Evolutionary conservation across 768 basidiomycete species (phyloP), one percentile per base, ranked within the genome.

Genomic region (Mycena leptocephala): DNA sequence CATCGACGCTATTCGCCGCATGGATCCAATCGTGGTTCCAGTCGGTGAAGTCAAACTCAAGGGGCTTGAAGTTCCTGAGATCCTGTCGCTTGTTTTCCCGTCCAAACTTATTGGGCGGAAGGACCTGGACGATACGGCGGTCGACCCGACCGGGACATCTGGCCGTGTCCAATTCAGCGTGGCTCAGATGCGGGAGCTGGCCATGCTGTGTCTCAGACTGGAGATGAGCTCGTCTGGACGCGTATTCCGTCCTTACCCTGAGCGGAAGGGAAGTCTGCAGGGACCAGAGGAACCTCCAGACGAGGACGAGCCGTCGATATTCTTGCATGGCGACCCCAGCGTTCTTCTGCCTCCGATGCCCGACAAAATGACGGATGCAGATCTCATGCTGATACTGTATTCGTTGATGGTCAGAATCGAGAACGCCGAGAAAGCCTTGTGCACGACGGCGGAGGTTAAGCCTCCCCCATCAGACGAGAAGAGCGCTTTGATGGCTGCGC

Each of bases 11-110:
- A 92, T 99, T 74, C 90, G 90, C 35, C 88, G 91, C 28, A 88
- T 97, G 79, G 94, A 94, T 1, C 87, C 96, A 43, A 86, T 89
- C 39, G 89, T 97, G 70, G 89, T 93, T 37, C 88, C 89, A n/a
- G 89, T 97, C 22, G 98, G 98, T 6, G 97, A 99, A 84, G 90
- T 93, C 77, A 97, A 96, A 83, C 91, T 99, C 76, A 99, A 99
- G 85, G 98, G 98, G 14, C 88, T 99, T 64, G 98, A 99, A 85
- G 89, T 95, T 1, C 96, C 97, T 1, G 98, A 99, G 84, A 89
- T 90, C 77, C 87, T 99, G 26, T 95, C 96, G n/a, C 83, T 94
- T 22, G 88, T 99, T 56, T 99, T 96, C 83, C 96, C 98, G 0
- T 87, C 83, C 30, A 90, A 91, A 5, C 87, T 99, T 43, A 90